A percentile compares a stretch with the other conserved stretches of the same genome.
phyloP scores from a whole-genome alignment of 805 yeast species.

The Candida germanica region DNA sequence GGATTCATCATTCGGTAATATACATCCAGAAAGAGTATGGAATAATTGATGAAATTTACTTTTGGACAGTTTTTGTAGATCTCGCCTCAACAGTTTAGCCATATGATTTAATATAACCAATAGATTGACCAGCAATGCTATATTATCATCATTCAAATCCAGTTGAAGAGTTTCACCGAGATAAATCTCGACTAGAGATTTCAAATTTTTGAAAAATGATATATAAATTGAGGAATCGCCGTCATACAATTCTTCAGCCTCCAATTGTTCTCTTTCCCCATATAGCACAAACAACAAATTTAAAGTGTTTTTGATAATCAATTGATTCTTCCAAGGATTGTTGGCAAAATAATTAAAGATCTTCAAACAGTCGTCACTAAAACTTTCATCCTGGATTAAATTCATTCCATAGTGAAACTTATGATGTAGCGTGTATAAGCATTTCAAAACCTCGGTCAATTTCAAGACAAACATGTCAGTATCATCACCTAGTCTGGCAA shows the following conservation, averaged over 20 bases:
- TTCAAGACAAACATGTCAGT: conserved; percentile 10
- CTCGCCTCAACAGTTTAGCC: conserved; percentile 6
- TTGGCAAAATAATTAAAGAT: conserved; percentile 7
- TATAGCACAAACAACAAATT: conserved; percentile 13
- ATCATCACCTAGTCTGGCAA: conserved; percentile 4
- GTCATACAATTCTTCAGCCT: conserved; percentile 6
- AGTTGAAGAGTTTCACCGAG: background rate
- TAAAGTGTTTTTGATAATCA: conserved; percentile 11
- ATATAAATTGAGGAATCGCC: conserved; percentile 3
- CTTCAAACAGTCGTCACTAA: conserved; percentile 12
- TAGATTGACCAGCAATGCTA: conserved; percentile 4
- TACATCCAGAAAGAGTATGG: background rate
- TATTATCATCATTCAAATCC: background rate
- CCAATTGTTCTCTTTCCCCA: conserved; percentile 9
- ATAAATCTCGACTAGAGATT: background rate
- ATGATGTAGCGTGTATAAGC: conserved; percentile 24
- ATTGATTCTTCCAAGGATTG: too few species aligned
- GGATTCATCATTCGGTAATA: conserved; percentile 11
- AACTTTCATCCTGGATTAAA: conserved; percentile 12
- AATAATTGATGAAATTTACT: conserved; percentile 3
- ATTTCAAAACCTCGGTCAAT: conserved; percentile 22
- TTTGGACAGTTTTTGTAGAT: background rate
- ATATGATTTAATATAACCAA: conserved; percentile 9
- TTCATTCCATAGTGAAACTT: conserved; percentile 14
- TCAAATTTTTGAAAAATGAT: conserved; percentile 6